Percentiles rank a stretch among this genome's conserved stretches.
Conservation (phyloP, 2,329 filamentous ascomycete species). For the Arthrobotrys megalospora region DNA sequence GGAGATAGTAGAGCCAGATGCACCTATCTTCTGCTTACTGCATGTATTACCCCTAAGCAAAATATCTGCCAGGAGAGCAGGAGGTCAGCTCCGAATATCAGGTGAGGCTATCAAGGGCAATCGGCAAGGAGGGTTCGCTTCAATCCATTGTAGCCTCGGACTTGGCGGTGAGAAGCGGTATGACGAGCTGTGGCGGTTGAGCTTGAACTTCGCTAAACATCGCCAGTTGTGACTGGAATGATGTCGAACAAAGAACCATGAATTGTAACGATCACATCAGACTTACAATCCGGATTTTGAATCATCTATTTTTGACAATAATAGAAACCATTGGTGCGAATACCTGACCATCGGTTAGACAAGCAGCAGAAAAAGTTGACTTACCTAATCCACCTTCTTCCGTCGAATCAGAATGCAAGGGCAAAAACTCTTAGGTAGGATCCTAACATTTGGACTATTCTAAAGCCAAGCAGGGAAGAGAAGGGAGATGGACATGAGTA, state of each 20-base stretch:
- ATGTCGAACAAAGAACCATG: constrained; percentile 1
- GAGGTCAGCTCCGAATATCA: constrained; percentile 22
- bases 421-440: constrained; percentile 24
- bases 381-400: constrained; percentile 42
- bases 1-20: constrained; percentile 8
- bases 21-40: constrained; percentile 33
- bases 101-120: constrained; percentile 7
- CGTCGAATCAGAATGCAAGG: constrained; percentile 21
- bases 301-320: constrained; percentile 23
- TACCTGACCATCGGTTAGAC: constrained; percentile 13
- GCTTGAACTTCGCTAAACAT: constrained; percentile 20
- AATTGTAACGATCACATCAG: constrained; percentile 34
- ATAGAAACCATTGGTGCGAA: constrained; percentile 1
- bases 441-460: neutral
- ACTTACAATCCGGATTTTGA: constrained; percentile 26
- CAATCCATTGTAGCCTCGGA: constrained; percentile 14
- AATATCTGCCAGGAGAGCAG: neutral
- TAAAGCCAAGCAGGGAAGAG: constrained; percentile 13
- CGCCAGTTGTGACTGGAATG: constrained; percentile 19
- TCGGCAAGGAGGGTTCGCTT: constrained; percentile 9
- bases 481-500: constrained; percentile 45
- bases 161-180: constrained; percentile 21
- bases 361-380: neutral
- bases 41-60: constrained; percentile 28
- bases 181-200: constrained; percentile 9